These are phyloP conservation scores for Allium sativum DNA, from an alignment of 106 monocot genomes.

Conservation along the genomic window DNA sequence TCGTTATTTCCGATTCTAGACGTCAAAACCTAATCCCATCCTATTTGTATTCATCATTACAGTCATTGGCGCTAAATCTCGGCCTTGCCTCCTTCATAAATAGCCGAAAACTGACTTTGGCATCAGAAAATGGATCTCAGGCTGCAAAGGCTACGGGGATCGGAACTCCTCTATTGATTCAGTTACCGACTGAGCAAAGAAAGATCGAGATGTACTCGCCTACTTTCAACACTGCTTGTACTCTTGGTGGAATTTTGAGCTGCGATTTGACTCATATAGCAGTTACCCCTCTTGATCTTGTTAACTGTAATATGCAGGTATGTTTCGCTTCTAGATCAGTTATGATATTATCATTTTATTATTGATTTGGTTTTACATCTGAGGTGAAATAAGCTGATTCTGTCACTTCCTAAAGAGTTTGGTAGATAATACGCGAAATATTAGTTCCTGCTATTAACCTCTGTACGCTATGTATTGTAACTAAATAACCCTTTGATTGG, in stretches of 20 bases:
- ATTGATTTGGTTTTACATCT: neutral
- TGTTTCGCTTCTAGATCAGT: no score
- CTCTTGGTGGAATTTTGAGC: slow-evolving; percentile 58
- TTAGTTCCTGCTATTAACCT: no score
- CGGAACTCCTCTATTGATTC: slow-evolving; percentile 16
- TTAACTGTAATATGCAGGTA: slow-evolving; percentile 20
- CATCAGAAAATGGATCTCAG: slow-evolving; percentile 1
- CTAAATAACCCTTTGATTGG: no score
- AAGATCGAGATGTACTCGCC: slow-evolving; percentile 70
- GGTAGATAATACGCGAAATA: no score
- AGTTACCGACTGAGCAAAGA: slow-evolving; percentile 33
- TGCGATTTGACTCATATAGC: slow-evolving; percentile 66
- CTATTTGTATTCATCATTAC: slow-evolving; percentile 42
- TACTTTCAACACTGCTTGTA: slow-evolving; percentile 61
- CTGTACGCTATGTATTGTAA: no score
- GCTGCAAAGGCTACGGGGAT: neutral
- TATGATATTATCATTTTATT: neutral
- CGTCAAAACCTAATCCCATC: slow-evolving; percentile 37
- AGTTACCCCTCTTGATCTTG: slow-evolving; percentile 72
- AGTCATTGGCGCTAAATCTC: neutral
- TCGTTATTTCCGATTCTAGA: slow-evolving; percentile 23
- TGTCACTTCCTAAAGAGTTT: no score
- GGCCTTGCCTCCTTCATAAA: no score
- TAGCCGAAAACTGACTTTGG: slow-evolving; percentile 1
- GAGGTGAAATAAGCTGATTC: no score